Conservation (phyloP, 768 basidiomycete species). For the Cystobasidium tubakii region DNA sequence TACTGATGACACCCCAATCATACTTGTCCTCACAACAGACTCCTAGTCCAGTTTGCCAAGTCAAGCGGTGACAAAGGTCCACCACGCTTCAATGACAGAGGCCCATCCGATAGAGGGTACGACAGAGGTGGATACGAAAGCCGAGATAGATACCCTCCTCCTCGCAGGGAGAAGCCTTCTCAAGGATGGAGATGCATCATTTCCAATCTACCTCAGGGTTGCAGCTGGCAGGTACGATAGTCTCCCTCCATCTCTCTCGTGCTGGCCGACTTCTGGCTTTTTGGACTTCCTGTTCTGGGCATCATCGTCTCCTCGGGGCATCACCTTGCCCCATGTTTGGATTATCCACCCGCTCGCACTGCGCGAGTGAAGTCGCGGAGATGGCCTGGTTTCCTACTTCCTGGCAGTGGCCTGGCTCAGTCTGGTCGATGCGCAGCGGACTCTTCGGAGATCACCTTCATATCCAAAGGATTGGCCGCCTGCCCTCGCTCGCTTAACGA, state of each 20-base stretch:
- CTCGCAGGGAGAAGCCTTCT: slow-evolving; percentile 56
- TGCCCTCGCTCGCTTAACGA: not conserved
- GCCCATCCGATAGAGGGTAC: slow-evolving; percentile 60
- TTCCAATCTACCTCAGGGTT: slow-evolving; percentile 82
- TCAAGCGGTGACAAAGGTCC: slow-evolving; percentile 49
- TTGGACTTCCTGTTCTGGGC: slow-evolving; percentile 38
- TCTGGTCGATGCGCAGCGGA: not conserved
- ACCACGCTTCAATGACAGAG: slow-evolving; percentile 50
- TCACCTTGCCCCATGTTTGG: not conserved
- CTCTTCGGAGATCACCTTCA: not conserved
- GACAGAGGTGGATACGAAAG: slow-evolving; percentile 53
- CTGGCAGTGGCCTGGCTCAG: not conserved
- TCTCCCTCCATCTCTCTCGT: slow-evolving; percentile 46
- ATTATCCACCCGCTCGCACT: too few species aligned
- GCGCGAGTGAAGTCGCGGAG: too few species aligned
- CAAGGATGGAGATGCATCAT: slow-evolving; percentile 59
- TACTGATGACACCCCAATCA: not conserved
- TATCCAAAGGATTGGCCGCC: not conserved
- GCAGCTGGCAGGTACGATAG: slow-evolving; percentile 93
- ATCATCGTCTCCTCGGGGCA: too few species aligned
- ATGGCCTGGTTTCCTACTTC: not conserved
- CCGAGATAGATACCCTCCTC: slow-evolving; percentile 67
- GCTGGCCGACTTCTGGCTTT: slow-evolving; percentile 35
- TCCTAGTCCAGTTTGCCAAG: slow-evolving; percentile 93
- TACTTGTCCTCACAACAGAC: slow-evolving; percentile 54